Percentiles rank a stretch among this genome's conserved stretches.
These are phyloP conservation scores for Coprinopsis cinerea DNA, from an alignment of 768 basidiomycete species.

Conservation along the genomic window DNA sequence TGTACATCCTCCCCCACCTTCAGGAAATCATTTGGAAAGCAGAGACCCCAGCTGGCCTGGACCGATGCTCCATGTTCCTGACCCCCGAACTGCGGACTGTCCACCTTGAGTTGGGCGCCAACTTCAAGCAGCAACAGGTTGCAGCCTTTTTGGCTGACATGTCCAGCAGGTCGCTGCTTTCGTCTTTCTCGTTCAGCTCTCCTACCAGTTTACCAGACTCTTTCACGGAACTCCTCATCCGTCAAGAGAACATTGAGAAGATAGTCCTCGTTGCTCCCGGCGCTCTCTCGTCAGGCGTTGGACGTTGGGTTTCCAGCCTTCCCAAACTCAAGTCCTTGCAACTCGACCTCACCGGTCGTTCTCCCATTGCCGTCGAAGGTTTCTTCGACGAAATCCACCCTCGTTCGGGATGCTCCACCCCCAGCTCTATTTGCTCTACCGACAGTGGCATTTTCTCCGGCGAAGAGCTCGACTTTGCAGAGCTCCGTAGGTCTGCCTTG, in stretches of 20 bases:
- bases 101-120: conserved; percentile 56
- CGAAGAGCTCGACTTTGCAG: conserved; percentile 72
- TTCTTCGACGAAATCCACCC: conserved; percentile 69
- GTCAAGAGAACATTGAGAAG: conserved; percentile 55
- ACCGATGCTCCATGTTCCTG: conserved; percentile 60
- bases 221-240: conserved; percentile 59
- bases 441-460: conserved; percentile 77
- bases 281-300: conserved; percentile 64
- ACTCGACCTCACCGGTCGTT: conserved; percentile 66
- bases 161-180: conserved; percentile 56
- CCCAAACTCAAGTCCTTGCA: conserved; percentile 58
- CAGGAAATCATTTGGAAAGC: conserved; percentile 68
- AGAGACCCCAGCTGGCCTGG: conserved; percentile 59
- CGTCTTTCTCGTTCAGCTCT: conserved; percentile 65
- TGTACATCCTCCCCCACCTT: conserved; percentile 65
- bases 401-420: conserved; percentile 65
- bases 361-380: conserved; percentile 66
- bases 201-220: conserved; percentile 65
- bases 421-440: conserved; percentile 58
- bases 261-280: conserved; percentile 67
- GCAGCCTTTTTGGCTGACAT: conserved; percentile 58
- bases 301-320: conserved; percentile 65
- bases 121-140: conserved; percentile 45
- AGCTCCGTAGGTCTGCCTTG: conserved; percentile 64
- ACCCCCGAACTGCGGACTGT: conserved; percentile 55